Percentiles rank a stretch among this genome's conserved stretches.
These are phyloP conservation scores for Phylloporus rhodoxanthus DNA, from an alignment of 768 basidiomycete genomes.

Conservation along the genomic window DNA sequence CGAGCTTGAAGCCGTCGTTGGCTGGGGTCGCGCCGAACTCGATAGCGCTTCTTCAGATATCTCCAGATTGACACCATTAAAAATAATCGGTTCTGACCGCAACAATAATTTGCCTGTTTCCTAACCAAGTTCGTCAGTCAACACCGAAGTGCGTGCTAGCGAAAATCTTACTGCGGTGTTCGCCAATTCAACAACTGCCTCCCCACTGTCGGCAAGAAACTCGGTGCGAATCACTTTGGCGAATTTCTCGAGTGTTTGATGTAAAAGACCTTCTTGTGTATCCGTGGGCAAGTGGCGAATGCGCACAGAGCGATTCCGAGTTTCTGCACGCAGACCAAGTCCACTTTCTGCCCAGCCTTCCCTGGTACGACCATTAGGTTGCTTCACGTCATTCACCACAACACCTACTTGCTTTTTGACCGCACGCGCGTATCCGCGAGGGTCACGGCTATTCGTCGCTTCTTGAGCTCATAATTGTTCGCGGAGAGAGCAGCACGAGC, in stretches of 20 bases:
- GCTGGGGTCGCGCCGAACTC: conserved; percentile 24
- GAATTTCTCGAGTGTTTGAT: conserved; percentile 82
- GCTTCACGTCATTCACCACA: background rate
- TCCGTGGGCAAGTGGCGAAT: conserved; percentile 67
- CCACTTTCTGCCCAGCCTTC: conserved; percentile 48
- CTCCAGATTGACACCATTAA: conserved; percentile 55
- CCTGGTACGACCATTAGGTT: conserved; percentile 22
- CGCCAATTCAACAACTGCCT: conserved; percentile 63
- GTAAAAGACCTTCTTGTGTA: conserved; percentile 86
- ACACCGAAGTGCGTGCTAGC: background rate
- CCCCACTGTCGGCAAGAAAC: conserved; percentile 54
- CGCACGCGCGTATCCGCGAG: conserved; percentile 69
- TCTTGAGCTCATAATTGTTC: conserved; percentile 86
- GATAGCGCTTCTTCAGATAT: conserved; percentile 50
- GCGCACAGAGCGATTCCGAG: conserved; percentile 66
- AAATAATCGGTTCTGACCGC: conserved; percentile 62
- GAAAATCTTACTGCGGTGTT: conserved; percentile 51
- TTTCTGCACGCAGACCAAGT: conserved; percentile 48
- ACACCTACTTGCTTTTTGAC: conserved; percentile 45
- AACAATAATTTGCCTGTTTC: conserved; percentile 80
- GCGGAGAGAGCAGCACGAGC: conserved; percentile 67
- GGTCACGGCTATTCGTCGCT: conserved; percentile 84
- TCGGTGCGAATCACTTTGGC: conserved; percentile 67
- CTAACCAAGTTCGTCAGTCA: conserved; percentile 34
- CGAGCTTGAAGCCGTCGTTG: conserved; percentile 33